Percentiles rank a stretch among this genome's conserved stretches.
Evolutionary conservation across 164 flowering plant species (phyloP).

Genomic region (Amborella trichopoda): DNA sequence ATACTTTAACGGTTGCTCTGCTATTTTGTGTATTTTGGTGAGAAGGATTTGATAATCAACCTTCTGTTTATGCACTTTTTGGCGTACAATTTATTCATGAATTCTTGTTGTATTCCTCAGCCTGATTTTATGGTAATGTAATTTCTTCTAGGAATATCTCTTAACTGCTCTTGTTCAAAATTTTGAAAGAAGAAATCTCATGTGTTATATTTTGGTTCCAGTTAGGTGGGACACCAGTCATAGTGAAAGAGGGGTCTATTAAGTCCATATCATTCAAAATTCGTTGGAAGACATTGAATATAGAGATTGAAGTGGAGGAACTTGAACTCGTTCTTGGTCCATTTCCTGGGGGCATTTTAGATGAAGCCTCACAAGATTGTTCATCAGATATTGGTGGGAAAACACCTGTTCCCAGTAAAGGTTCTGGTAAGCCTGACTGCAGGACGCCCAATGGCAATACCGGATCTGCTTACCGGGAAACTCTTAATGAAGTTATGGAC

Average conservation of each 20-base stretch:
- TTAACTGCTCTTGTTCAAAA: no score
- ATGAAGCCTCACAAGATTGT: conserved; percentile 14
- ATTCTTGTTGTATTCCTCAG: no score
- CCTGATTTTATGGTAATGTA: no score
- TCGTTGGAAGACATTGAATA: conserved; percentile 72
- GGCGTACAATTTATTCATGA: no score
- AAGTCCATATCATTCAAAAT: conserved; percentile 50
- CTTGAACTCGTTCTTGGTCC: conserved; percentile 76
- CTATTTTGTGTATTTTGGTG: no score
- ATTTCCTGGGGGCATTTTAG: conserved; percentile 6
- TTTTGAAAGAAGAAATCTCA: no score
- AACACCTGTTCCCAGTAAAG: conserved; percentile 6
- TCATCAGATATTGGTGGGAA: conserved; percentile 15
- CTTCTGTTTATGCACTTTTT: no score
- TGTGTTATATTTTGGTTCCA: conserved; percentile 16
- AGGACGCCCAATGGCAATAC: conserved; percentile 17
- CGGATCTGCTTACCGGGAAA: conserved; percentile 28
- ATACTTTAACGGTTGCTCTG: no score
- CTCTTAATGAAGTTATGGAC: conserved; percentile 90
- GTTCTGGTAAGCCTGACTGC: conserved; percentile 18
- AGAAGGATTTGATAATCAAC: no score
- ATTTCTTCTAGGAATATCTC: no score
- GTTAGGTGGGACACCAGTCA: conserved; percentile 47
- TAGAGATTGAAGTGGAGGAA: conserved; percentile 72
- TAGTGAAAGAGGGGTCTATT: conserved; percentile 82